Base-by-base conservation (phyloP, 495 filamentous ascomycete genomes). In the Cercophora newfieldiana region DNA sequence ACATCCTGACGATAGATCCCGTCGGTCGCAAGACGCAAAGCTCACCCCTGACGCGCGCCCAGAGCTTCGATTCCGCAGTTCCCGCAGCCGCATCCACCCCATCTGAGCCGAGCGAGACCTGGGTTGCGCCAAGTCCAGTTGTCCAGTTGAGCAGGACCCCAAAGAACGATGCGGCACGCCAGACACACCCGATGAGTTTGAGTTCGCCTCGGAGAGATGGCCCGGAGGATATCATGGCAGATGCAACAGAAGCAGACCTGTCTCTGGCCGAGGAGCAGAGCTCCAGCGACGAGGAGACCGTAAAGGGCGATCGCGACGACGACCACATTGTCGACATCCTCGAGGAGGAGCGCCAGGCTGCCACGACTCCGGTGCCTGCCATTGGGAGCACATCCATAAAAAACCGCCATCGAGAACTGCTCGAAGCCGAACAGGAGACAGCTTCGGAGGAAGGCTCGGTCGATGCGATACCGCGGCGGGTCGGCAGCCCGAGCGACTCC, bases 401-500 rank as follows among this genome's bases (percentile, higher is more conserved):
- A 48, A 84, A 79, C 69, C 78, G 78, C 31, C 85, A 86, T 66
- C 80, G 74, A 18, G 72, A 78, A 61, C 68, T 80, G n/a, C 70
- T 78, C n/a, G 70, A 73, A 29, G 73, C 77, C 25, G 71, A 66
- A 33, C 71, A 67, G 28, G 82, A 83, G n/a, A 72, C 77, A 62
- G 64, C 55, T 8, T 85, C 83, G 10, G 81, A 83, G 61, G 81
- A 82, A 65, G 81, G 82, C 10, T 81, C 77, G 5, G 68, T 69
- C 10, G 79, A 80, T 59, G 77, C 69, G 26, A 58, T 79, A 5
- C 77, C 80, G 19, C 66, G 75, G 62, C 73, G 75, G 33, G 74
- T 71, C 22, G 78, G 70, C 10, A 86, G 83, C 59, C 83, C 83
- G 29, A 74, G 78, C 21, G 81, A 80, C 63, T 86, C 82, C 14